Conservation (phyloP, 2,329 filamentous ascomycete genomes). For the Grosmannia huntii region DNA sequence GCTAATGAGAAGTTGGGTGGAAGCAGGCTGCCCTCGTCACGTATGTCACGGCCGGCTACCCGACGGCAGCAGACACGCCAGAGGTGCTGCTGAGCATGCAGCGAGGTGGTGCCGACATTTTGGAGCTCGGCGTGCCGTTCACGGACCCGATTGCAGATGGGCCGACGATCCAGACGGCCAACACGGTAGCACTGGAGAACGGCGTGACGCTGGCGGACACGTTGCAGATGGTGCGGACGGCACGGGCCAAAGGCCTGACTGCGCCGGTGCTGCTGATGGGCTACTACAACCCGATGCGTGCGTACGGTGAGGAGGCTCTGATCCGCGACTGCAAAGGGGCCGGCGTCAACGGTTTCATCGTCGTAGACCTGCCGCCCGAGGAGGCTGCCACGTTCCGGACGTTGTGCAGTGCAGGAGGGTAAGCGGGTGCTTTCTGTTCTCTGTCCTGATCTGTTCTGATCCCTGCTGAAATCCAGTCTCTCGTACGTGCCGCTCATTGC, state of each 20-base stretch:
- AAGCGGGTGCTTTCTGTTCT: conserved; percentile 10
- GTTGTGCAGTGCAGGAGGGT: conserved; percentile 66
- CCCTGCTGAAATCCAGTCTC: conserved; percentile 36
- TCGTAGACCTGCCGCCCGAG: conserved; percentile 90
- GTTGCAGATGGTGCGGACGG: conserved; percentile 72
- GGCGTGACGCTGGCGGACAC: conserved; percentile 72
- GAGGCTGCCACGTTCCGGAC: conserved; percentile 88
- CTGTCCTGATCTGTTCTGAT: not conserved
- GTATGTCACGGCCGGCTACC: conserved; percentile 92
- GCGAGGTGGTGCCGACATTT: conserved; percentile 84
- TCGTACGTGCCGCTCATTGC: conserved; percentile 97
- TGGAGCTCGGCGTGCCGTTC: conserved; percentile 92
- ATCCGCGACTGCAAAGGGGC: conserved; percentile 72
- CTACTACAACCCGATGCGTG: conserved; percentile 94
- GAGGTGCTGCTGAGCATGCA: conserved; percentile 82
- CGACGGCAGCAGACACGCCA: conserved; percentile 67
- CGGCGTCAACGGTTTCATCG: conserved; percentile 90
- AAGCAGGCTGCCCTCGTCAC: conserved; percentile 72
- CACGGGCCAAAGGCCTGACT: conserved; percentile 62
- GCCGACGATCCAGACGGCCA: conserved; percentile 90
- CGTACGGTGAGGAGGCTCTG: conserved; percentile 86
- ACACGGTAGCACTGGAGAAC: conserved; percentile 78
- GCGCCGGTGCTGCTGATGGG: conserved; percentile 90
- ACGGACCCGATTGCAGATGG: conserved; percentile 97
- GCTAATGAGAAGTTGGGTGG: not conserved